Evolutionary conservation across 805 yeast genomes (phyloP).

Genomic region (Starmera amethionina): DNA sequence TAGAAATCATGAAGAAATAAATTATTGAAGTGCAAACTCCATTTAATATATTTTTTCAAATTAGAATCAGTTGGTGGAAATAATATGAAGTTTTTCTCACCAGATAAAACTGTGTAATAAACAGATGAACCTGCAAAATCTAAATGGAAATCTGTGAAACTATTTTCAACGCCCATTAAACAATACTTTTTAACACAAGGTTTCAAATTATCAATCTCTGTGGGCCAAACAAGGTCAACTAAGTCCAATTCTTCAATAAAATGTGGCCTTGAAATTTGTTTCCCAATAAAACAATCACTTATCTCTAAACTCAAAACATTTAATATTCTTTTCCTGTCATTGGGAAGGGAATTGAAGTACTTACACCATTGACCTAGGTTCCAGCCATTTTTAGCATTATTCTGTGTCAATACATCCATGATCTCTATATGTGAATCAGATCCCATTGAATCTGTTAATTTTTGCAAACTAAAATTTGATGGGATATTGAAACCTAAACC

Average conservation of each 20-base stretch:
- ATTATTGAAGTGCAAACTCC: slow-evolving; percentile 60
- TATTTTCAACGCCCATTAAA: slow-evolving; percentile 71
- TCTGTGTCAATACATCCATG: slow-evolving; percentile 84
- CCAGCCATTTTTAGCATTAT: slow-evolving; percentile 48
- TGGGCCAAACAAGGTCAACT: slow-evolving; percentile 58
- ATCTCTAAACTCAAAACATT: slow-evolving; percentile 81
- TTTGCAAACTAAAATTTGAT: slow-evolving; percentile 38
- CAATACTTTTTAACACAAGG: slow-evolving; percentile 71
- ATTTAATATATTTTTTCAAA: slow-evolving; percentile 48
- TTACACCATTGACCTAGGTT: slow-evolving; percentile 62
- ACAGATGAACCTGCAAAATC: slow-evolving; percentile 93
- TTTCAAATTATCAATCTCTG: slow-evolving; percentile 14
- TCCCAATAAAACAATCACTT: slow-evolving; percentile 40
- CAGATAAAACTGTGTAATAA: slow-evolving; percentile 74
- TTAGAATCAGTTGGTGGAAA: slow-evolving; percentile 68
- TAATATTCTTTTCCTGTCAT: slow-evolving; percentile 51
- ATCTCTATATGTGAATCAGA: slow-evolving; percentile 59
- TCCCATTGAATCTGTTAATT: slow-evolving; percentile 53
- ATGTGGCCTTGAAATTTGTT: slow-evolving; percentile 47
- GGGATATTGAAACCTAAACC: slow-evolving; percentile 50
- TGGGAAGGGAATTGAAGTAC: slow-evolving; percentile 41
- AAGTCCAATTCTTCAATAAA: slow-evolving; percentile 59
- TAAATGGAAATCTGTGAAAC: slow-evolving; percentile 84
- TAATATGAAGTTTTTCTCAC: slow-evolving; percentile 65
- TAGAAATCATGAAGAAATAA: slow-evolving; percentile 55